Conservation (phyloP, 2,329 filamentous ascomycete genomes). For the Monilinia polystroma region DNA sequence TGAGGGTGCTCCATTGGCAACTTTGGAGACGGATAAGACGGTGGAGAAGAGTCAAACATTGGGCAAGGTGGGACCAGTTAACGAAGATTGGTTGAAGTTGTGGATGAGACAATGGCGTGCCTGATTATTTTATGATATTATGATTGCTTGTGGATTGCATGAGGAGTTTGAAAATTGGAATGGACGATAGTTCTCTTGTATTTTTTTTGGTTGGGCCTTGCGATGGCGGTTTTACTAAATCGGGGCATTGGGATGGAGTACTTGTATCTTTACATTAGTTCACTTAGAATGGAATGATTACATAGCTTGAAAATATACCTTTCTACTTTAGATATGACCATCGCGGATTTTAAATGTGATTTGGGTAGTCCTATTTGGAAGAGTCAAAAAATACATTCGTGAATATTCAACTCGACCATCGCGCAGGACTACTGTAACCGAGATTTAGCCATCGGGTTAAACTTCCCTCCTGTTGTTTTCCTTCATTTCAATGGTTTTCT, state of each 20-base stretch:
- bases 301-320: not conserved
- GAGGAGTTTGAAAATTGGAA: not conserved
- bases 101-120: slow-evolving; percentile 42
- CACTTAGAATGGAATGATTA: not conserved
- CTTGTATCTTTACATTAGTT: not conserved
- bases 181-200: not conserved
- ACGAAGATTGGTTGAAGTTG: slow-evolving; percentile 39
- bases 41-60: slow-evolving; percentile 36
- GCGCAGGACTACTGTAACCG: not conserved
- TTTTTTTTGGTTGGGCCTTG: not conserved
- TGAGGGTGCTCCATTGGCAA: slow-evolving; percentile 22
- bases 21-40: slow-evolving; percentile 26
- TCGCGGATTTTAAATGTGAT: not conserved
- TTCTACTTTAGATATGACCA: not conserved
- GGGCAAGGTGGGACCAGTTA: slow-evolving; percentile 35
- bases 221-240: not conserved
- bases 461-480: not conserved
- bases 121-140: slow-evolving; percentile 16
- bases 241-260: not conserved
- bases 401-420: not conserved
- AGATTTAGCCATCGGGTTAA: not conserved
- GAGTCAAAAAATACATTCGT: not conserved
- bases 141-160: not conserved
- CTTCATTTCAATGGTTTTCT: not conserved
- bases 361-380: not conserved